Evolutionary conservation across 2,329 filamentous ascomycete species (phyloP).

Genomic region (Exophiala alcalophila): DNA sequence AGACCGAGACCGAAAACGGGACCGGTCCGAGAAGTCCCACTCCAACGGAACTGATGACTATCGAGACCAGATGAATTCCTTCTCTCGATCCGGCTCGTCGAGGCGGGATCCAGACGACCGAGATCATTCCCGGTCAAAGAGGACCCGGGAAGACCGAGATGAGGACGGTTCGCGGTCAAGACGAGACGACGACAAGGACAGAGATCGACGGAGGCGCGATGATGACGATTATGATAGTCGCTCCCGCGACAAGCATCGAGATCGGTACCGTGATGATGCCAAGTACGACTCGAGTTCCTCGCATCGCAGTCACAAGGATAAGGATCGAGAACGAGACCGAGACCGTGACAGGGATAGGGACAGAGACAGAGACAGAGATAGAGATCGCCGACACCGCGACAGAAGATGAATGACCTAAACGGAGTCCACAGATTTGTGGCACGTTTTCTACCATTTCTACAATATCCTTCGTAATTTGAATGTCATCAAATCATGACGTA

Average conservation of each 20-base stretch:
- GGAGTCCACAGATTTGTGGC: too few relatives aligned
- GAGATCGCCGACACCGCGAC: conserved; percentile 29
- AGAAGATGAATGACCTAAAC: too few relatives aligned
- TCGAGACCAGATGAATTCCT: conserved; percentile 39
- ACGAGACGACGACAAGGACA: conserved; percentile 36
- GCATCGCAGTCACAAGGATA: conserved; percentile 29
- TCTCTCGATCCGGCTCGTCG: conserved; percentile 40
- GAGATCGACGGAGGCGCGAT: conserved; percentile 38
- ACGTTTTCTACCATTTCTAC: too few relatives aligned
- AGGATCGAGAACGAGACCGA: conserved; percentile 32
- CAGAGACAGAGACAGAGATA: conserved; percentile 23
- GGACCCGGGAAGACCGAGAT: conserved; percentile 28
- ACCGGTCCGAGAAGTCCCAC: too few relatives aligned
- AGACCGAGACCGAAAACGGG: conserved; percentile 37
- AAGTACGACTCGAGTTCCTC: conserved; percentile 30
- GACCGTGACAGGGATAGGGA: conserved; percentile 27
- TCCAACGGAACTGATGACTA: conserved; percentile 35
- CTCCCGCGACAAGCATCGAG: conserved; percentile 33
- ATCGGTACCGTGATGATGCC: conserved; percentile 33
- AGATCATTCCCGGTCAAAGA: conserved; percentile 20
- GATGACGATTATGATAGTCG: conserved; percentile 37
- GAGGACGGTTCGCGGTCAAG: conserved; percentile 29
- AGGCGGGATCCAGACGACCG: conserved; percentile 37
- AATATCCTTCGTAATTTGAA: not conserved
- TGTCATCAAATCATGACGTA: conserved; percentile 17